phyloP scores from a whole-genome alignment of 148 eudicot genomes.

The Camellia sinensis region DNA sequence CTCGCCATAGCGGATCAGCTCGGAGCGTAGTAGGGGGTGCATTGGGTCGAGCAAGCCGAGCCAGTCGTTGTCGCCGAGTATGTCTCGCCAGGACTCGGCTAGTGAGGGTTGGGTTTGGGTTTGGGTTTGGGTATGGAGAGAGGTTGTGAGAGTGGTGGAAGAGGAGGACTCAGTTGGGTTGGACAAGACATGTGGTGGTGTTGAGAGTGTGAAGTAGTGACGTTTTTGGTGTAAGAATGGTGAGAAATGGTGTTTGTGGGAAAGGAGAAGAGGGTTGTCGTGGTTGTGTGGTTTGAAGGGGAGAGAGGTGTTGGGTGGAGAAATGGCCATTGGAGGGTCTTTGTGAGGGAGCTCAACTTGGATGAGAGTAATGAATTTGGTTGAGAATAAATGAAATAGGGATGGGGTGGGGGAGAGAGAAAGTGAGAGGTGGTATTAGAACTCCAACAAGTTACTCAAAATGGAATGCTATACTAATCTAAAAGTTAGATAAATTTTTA shows the following conservation, averaged over 20 bases:
- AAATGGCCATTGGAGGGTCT: constrained; percentile 23
- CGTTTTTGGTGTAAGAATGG: constrained; percentile 7
- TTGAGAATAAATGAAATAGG: not conserved
- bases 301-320: constrained; percentile 9
- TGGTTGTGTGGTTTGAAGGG: not conserved
- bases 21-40: constrained; percentile 41
- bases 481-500: no score
- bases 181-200: not conserved
- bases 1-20: constrained; percentile 64
- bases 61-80: constrained; percentile 67
- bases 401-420: not conserved
- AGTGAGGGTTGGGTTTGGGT: not conserved
- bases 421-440: not conserved
- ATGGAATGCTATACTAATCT: no score
- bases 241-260: not conserved
- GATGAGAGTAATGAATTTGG: not conserved
- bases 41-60: constrained; percentile 68
- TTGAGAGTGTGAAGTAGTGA: not conserved
- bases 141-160: not conserved
- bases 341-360: no score
- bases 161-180: constrained; percentile 13
- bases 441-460: no score
- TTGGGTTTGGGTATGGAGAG: no score
- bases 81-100: constrained; percentile 49
- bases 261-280: not conserved